These are phyloP conservation scores for Rhodamnia argentea DNA, from an alignment of 345 rosid species.

Conservation along the genomic window DNA sequence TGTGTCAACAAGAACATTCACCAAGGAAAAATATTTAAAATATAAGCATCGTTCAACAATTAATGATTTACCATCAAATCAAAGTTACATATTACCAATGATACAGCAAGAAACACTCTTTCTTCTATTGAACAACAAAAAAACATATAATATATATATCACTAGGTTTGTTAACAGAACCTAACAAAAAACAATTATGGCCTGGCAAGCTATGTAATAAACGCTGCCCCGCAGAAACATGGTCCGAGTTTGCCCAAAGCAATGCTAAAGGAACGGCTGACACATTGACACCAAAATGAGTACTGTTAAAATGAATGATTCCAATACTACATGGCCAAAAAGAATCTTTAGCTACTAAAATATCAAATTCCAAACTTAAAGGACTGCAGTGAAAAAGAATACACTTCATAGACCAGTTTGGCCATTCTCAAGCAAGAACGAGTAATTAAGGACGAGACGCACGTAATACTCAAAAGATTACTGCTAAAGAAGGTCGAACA, in stretches of 20 bases:
- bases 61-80: neutral
- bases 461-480: neutral
- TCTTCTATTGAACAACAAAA: too few relatives aligned
- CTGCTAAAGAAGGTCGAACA: neutral
- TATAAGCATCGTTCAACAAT: neutral
- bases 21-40: neutral
- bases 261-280: neutral
- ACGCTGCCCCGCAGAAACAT: neutral
- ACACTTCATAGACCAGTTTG: neutral
- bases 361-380: neutral
- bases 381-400: neutral
- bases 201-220: neutral
- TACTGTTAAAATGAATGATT: neutral
- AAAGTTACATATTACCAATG: neutral
- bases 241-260: neutral
- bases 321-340: neutral
- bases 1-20: neutral
- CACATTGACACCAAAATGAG: neutral
- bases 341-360: neutral
- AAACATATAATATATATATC: neutral
- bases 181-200: neutral
- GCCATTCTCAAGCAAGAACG: neutral
- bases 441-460: neutral
- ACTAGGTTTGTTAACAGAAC: neutral
- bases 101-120: neutral